Conservation (phyloP, 768 basidiomycete species). For the Boletus rufocinnamomeus region DNA sequence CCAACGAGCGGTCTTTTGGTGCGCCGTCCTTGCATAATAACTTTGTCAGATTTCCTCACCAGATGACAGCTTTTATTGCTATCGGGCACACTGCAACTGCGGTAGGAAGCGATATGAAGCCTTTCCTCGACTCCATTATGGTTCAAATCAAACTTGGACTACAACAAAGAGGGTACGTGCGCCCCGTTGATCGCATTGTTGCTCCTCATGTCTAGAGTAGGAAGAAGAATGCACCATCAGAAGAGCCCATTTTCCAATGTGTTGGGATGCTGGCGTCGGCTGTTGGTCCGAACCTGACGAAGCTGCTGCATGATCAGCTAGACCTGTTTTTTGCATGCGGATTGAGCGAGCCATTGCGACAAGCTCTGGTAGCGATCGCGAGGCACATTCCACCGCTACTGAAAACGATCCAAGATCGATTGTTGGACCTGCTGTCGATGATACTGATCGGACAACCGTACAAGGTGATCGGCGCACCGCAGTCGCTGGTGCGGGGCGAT, state of each 20-base stretch:
- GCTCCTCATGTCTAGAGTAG: conserved; percentile 33
- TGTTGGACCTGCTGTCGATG: conserved; percentile 80
- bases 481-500: conserved; percentile 57
- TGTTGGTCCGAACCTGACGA: conserved; percentile 94
- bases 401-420: conserved; percentile 92
- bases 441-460: conserved; percentile 85
- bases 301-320: conserved; percentile 92
- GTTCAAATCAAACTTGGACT: conserved; percentile 86
- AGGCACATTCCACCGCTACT: conserved; percentile 87
- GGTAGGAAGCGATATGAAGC: conserved; percentile 93
- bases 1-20: conserved; percentile 88
- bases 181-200: background rate
- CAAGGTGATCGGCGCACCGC: conserved; percentile 84
- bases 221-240: conserved; percentile 88
- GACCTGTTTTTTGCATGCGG: conserved; percentile 97
- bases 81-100: conserved; percentile 94
- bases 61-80: conserved; percentile 79
- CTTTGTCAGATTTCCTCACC: conserved; percentile 1
- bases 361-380: conserved; percentile 83
- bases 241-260: conserved; percentile 97
- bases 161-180: conserved; percentile 75
- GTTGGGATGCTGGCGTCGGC: conserved; percentile 94
- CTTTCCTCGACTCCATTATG: conserved; percentile 92
- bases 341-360: conserved; percentile 82
- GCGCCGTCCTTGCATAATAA: conserved; percentile 17